These are phyloP conservation scores for Gonium pectorale DNA, from an alignment of 139 green algal species.

Conservation along the genomic window DNA sequence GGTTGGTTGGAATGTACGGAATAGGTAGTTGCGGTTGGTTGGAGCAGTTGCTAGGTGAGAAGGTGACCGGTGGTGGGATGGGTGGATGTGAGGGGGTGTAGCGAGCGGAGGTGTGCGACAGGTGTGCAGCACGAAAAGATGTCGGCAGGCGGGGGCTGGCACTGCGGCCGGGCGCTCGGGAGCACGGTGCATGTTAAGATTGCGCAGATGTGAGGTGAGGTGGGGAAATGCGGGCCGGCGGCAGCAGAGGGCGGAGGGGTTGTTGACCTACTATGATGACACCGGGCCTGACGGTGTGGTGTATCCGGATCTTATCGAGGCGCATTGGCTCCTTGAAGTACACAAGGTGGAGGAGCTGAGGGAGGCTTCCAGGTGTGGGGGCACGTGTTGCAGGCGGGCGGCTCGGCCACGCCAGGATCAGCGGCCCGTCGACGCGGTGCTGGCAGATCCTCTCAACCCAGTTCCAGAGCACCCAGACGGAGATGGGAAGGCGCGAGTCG, in stretches of 20 bases:
- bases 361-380: not conserved
- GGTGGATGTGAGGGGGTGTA: too few species aligned
- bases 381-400: not conserved
- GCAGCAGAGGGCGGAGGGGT: not conserved
- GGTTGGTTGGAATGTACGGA: not conserved
- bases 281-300: not conserved
- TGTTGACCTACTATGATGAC: not conserved
- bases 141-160: too few species aligned
- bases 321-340: conserved; percentile 1
- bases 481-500: too few species aligned
- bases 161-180: not conserved
- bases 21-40: not conserved
- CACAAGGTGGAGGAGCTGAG: not conserved
- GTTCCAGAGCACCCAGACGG: too few species aligned
- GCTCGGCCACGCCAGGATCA: not conserved
- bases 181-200: not conserved
- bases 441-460: not conserved
- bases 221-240: not conserved
- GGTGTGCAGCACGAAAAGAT: not conserved
- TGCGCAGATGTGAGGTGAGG: not conserved
- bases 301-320: not conserved
- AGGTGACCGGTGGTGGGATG: too few species aligned
- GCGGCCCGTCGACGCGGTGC: not conserved
- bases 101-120: not conserved
- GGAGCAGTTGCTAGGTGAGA: too few species aligned